Conservation (phyloP, 2,329 filamentous ascomycete species). For the Cytospora piceae region DNA sequence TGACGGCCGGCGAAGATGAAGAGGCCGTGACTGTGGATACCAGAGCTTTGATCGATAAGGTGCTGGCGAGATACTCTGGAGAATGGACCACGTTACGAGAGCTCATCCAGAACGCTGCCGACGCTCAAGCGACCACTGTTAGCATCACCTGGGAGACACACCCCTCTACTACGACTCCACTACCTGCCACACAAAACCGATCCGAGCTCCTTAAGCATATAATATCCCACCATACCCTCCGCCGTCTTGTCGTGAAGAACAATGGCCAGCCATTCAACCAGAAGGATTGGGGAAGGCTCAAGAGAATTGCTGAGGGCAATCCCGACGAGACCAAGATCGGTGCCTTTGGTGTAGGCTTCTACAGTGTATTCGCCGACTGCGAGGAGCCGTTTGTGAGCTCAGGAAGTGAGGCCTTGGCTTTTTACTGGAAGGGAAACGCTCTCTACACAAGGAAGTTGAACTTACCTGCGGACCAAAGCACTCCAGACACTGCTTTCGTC, state of each 20-base stretch:
- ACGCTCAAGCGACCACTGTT: slow-evolving; percentile 88
- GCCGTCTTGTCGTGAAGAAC: slow-evolving; percentile 87
- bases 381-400: slow-evolving; percentile 97
- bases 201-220: slow-evolving; percentile 80
- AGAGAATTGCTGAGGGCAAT: slow-evolving; percentile 98
- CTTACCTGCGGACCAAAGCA: slow-evolving; percentile 68
- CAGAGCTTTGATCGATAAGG: slow-evolving; percentile 94
- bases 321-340: slow-evolving; percentile 99
- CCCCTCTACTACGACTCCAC: slow-evolving; percentile 78
- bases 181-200: slow-evolving; percentile 65
- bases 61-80: slow-evolving; percentile 92
- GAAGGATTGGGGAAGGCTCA: slow-evolving; percentile 91
- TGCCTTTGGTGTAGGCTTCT: slow-evolving; percentile 97
- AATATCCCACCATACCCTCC: slow-evolving; percentile 82
- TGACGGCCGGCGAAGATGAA: slow-evolving; percentile 85
- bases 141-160: slow-evolving; percentile 90
- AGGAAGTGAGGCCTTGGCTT: slow-evolving; percentile 91
- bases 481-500: slow-evolving; percentile 83
- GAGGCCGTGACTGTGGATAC: slow-evolving; percentile 99
- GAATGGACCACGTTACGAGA: slow-evolving; percentile 92
- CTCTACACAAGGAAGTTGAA: slow-evolving; percentile 88
- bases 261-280: slow-evolving; percentile 85
- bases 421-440: slow-evolving; percentile 99
- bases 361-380: slow-evolving; percentile 97
- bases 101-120: slow-evolving; percentile 97